Percentiles rank a stretch among this genome's conserved stretches.
Conservation (phyloP, 768 basidiomycete species). For the Mrakia gelida region DNA sequence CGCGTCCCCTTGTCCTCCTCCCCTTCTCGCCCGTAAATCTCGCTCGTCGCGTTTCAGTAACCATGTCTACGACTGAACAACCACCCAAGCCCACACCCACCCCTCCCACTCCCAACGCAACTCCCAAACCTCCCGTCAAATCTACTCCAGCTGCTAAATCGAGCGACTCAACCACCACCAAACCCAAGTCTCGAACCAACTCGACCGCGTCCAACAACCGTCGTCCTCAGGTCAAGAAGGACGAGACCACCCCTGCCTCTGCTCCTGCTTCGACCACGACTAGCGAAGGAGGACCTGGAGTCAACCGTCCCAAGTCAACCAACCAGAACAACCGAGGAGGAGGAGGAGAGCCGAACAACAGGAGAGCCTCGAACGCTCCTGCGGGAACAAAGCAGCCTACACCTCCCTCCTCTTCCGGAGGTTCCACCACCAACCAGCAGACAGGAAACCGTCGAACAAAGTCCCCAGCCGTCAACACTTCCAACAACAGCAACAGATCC, state of each 20-base stretch:
- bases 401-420: slow-evolving; percentile 6
- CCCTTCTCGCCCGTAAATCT: not conserved
- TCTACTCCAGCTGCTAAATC: not conserved
- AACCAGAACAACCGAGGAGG: not conserved
- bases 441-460: slow-evolving; percentile 15
- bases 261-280: not conserved
- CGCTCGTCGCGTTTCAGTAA: not conserved
- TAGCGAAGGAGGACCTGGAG: not conserved
- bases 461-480: slow-evolving; percentile 1
- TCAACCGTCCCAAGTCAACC: slow-evolving; percentile 24
- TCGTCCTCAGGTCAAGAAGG: slow-evolving; percentile 21
- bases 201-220: not conserved
- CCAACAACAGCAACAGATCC: not conserved
- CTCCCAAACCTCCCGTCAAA: slow-evolving; percentile 1
- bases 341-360: slow-evolving; percentile 2
- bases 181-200: slow-evolving; percentile 1
- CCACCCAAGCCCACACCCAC: not conserved
- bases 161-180: not conserved
- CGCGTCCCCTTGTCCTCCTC: slow-evolving; percentile 1
- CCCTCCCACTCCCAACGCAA: not conserved
- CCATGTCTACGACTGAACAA: slow-evolving; percentile 4
- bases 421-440: not conserved
- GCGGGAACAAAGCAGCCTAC: slow-evolving; percentile 12
- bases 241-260: not conserved
- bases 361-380: not conserved